Percentiles rank a stretch among this genome's conserved stretches.
phyloP scores from a whole-genome alignment of 805 yeast species.

The Yarrowia sp. region DNA sequence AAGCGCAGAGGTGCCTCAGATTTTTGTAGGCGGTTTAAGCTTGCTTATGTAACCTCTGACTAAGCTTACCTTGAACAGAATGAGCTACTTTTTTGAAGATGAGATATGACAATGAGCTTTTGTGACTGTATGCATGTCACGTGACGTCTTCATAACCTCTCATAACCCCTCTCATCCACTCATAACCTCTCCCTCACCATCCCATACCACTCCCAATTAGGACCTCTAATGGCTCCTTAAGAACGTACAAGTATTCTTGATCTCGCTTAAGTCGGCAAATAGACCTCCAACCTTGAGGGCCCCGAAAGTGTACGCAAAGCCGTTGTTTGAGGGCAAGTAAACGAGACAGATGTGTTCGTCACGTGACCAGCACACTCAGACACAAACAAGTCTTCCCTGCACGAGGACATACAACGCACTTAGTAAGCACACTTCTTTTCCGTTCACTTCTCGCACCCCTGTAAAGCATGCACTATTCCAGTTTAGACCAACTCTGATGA shows the following conservation, averaged over 20 bases:
- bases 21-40: too few relatives aligned
- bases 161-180: background rate
- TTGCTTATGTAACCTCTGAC: too few relatives aligned
- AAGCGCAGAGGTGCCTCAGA: background rate
- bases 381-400: too few relatives aligned
- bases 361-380: background rate
- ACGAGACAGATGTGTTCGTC: background rate
- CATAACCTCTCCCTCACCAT: background rate
- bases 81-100: too few relatives aligned
- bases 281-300: slow-evolving; percentile 5
- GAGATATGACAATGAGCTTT: too few relatives aligned
- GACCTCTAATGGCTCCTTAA: background rate
- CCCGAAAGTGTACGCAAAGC: background rate
- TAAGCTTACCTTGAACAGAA: too few relatives aligned
- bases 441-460: too few relatives aligned
- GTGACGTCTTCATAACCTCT: background rate
- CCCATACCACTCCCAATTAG: background rate
- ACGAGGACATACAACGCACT: too few relatives aligned
- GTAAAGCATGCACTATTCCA: background rate
- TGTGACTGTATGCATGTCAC: background rate
- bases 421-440: too few relatives aligned
- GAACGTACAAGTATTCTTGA: too few relatives aligned
- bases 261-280: background rate
- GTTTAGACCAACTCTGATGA: slow-evolving; percentile 3
- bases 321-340: background rate